Evolutionary conservation across 2,329 filamentous ascomycete genomes (phyloP).

Genomic region (Podosphaera fusca): DNA sequence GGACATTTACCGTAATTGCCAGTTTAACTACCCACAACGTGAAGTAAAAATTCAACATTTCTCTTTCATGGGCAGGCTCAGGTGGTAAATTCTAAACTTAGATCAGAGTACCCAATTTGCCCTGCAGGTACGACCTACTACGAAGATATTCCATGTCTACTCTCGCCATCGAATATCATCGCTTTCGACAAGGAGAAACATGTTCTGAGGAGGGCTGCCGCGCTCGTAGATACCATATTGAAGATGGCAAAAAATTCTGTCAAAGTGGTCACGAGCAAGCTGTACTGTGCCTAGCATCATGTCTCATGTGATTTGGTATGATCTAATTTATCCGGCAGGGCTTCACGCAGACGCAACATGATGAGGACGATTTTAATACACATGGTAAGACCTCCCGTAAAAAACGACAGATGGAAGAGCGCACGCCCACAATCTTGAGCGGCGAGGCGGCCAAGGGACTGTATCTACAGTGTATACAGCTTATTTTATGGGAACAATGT

Average conservation of each 20-base stretch:
- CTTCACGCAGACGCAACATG: constrained; percentile 24
- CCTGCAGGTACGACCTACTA: not conserved
- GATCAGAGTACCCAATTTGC: not conserved
- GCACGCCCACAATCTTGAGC: constrained; percentile 29
- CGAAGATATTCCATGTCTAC: not conserved
- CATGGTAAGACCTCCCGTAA: constrained; percentile 30
- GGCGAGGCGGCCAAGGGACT: constrained; percentile 52
- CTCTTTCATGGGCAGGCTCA: no score
- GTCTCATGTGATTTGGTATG: constrained; percentile 8
- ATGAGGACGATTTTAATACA: constrained; percentile 46
- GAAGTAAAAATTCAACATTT: no score
- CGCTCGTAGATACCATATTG: constrained; percentile 31
- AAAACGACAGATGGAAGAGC: constrained; percentile 36
- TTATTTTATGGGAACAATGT: constrained; percentile 64
- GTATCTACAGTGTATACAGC: constrained; percentile 64
- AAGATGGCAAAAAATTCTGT: constrained; percentile 42
- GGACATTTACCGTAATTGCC: no score
- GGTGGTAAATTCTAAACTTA: no score
- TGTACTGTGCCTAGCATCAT: constrained; percentile 17
- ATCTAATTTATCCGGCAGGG: constrained; percentile 5
- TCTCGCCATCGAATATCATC: constrained; percentile 14
- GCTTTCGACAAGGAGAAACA: constrained; percentile 21
- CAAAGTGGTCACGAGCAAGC: constrained; percentile 40
- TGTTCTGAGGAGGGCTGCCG: constrained; percentile 38
- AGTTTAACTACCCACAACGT: no score